Percentiles rank a stretch among this genome's conserved stretches.
phyloP scores from a whole-genome alignment of 495 filamentous ascomycete genomes.

The Stereocaulon alpinum region DNA sequence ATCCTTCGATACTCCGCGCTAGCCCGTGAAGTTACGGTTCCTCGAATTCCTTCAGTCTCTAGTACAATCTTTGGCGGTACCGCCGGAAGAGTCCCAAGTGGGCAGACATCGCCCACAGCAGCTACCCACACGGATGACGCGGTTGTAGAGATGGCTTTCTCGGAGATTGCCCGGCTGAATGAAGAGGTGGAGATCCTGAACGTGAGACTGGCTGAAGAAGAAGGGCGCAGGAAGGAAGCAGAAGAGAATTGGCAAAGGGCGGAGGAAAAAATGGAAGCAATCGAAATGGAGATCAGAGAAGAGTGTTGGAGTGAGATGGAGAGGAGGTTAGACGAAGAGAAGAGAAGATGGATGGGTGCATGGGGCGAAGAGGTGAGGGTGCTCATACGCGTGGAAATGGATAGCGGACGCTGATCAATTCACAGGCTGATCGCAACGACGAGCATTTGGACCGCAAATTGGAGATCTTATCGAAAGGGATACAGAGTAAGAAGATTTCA shows the following conservation, averaged over 20 bases:
- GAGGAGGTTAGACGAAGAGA: conserved; percentile 56
- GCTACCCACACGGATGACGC: conserved; percentile 54
- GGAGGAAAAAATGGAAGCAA: conserved; percentile 56
- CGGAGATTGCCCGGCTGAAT: conserved; percentile 63
- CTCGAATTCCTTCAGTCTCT: conserved; percentile 69
- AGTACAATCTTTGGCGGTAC: conserved; percentile 46
- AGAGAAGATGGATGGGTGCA: conserved; percentile 63
- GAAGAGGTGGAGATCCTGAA: conserved; percentile 60
- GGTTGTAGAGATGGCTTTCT: conserved; percentile 50
- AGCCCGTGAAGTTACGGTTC: conserved; percentile 86
- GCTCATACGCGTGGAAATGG: background rate
- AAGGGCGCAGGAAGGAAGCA: conserved; percentile 46
- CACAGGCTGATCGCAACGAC: conserved; percentile 47
- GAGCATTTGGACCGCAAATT: conserved; percentile 86
- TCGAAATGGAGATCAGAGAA: conserved; percentile 83
- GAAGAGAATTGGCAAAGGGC: conserved; percentile 47
- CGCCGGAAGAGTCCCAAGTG: conserved; percentile 31
- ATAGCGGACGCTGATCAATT: background rate
- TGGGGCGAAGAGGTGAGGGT: conserved; percentile 59
- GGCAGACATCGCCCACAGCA: conserved; percentile 36
- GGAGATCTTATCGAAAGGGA: conserved; percentile 66
- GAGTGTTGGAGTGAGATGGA: conserved; percentile 86
- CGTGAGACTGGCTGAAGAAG: conserved; percentile 49
- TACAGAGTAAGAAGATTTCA: conserved; percentile 28
- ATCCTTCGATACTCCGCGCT: conserved; percentile 92